Base-by-base conservation (phyloP, 2,329 filamentous ascomycete genomes). In the Hymenoscyphus linearis region DNA sequence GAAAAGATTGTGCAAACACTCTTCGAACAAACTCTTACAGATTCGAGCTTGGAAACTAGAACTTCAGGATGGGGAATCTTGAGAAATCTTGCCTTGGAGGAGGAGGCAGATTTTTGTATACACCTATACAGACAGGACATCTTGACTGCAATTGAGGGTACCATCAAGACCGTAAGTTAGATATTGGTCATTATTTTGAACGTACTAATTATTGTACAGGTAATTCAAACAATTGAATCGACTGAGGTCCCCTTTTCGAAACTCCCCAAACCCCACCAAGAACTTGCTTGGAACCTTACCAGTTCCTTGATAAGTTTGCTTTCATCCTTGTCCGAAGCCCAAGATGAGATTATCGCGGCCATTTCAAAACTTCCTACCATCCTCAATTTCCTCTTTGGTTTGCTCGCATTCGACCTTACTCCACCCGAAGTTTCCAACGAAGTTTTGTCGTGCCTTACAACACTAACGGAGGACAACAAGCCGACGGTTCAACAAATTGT, bases 11-110 rank as follows among this genome's bases (percentile, higher is more conserved):
- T 89, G 52, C 81, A 80, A 67, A 82, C 82, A 58, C 72, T 89
- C 52, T 78, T 89, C 62, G 84, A 80, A 35, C 83, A 88, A 76
- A 87, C 84, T 34, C 74, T 89, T 60, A 85, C 84, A 26, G 86
- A 89, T 69, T 76, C 80, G 40, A 83, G 79, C 61, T 76, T 87
- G 58, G 85, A 88, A 73, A 85, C 84, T 67, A 79, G 83, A 55
- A 82, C 85, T 52, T 83, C 85, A 22, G 86, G 85, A n/a, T 89
- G 86, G 86, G 81, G 82, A 13, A 86, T 88, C 65, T 75, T 89
- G 58, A 79, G 81, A 65, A 80, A 84, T 50, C 76, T 89, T 58
- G 82, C 81, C 2, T 76, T 82, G 64, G 82, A 87, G 69, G 86
- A 89, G 71, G 85, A 87, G 67, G 76, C 81, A 13, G 86, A 88